Evolutionary conservation across 2,329 filamentous ascomycete species (phyloP).

Genomic region (Apiospora kogelbergensis): DNA sequence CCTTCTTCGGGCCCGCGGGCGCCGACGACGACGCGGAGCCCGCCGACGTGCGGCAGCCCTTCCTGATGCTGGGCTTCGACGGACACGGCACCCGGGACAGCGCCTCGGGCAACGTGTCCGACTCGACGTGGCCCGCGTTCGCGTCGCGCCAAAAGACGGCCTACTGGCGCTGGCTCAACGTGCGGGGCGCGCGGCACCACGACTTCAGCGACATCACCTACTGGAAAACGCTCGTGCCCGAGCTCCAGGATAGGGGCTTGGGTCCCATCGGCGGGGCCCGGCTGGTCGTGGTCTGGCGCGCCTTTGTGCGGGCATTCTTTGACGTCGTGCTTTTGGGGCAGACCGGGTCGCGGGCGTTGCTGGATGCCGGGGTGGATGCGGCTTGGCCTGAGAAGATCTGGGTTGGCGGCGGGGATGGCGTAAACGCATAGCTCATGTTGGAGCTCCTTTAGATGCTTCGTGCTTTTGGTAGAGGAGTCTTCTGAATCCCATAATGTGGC

Average conservation of each 20-base stretch:
- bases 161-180: conserved; percentile 18
- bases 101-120: background rate
- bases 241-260: background rate
- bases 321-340: background rate
- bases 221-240: conserved; percentile 17
- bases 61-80: conserved; percentile 21
- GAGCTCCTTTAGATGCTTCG: background rate
- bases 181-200: conserved; percentile 21
- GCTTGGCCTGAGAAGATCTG: background rate
- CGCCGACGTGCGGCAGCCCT: conserved; percentile 22
- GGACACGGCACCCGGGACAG: conserved; percentile 13
- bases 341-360: background rate
- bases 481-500: too few relatives aligned
- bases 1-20: conserved; percentile 17
- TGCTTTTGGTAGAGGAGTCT: too few relatives aligned
- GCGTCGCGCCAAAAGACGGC: conserved; percentile 19
- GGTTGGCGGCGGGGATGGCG: background rate
- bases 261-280: conserved; percentile 7
- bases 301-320: background rate
- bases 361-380: background rate
- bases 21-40: conserved; percentile 8
- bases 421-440: background rate
- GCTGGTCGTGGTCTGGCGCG: background rate
- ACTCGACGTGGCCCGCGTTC: conserved; percentile 22
- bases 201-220: conserved; percentile 26